Conservation (phyloP, 2,329 filamentous ascomycete genomes). For the Blastomyces emzantsi region DNA sequence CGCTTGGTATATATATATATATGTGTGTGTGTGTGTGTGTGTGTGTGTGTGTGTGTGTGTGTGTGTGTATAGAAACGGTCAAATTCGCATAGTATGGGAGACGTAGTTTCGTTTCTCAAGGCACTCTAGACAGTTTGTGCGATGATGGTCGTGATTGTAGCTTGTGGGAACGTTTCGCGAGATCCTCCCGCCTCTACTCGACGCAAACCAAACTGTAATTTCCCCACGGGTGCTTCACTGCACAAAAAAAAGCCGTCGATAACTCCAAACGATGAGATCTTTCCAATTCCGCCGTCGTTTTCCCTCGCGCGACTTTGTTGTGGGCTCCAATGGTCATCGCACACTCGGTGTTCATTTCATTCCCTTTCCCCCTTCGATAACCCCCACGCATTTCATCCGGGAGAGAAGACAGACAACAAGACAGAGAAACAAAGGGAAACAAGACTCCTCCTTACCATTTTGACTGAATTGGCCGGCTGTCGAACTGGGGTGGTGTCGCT, state of each 20-base stretch:
- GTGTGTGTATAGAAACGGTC: background rate
- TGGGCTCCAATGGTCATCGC: background rate
- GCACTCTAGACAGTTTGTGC: background rate
- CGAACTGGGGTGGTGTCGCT: slow-evolving; percentile 20
- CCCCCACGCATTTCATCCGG: slow-evolving; percentile 18
- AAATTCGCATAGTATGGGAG: background rate
- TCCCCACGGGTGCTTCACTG: background rate
- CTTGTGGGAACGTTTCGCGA: background rate
- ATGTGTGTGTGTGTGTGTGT: background rate
- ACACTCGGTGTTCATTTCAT: background rate
- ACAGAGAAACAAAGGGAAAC: slow-evolving; percentile 14
- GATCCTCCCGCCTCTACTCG: background rate
- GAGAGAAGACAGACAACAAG: slow-evolving; percentile 13
- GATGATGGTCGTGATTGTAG: background rate
- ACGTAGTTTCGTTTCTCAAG: background rate
- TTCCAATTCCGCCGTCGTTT: background rate
- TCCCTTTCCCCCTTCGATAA: background rate
- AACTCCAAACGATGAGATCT: background rate
- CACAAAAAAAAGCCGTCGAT: background rate
- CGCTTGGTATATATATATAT: background rate
- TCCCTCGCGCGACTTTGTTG: background rate
- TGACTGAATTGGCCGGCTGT: slow-evolving; percentile 40
- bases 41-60: background rate
- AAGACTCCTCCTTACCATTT: slow-evolving; percentile 38
- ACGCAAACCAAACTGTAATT: background rate